Percentiles rank a stretch among this genome's conserved stretches.
phyloP scores from a whole-genome alignment of 2,329 filamentous ascomycete genomes.

The Arthrobotrys musiformis region DNA sequence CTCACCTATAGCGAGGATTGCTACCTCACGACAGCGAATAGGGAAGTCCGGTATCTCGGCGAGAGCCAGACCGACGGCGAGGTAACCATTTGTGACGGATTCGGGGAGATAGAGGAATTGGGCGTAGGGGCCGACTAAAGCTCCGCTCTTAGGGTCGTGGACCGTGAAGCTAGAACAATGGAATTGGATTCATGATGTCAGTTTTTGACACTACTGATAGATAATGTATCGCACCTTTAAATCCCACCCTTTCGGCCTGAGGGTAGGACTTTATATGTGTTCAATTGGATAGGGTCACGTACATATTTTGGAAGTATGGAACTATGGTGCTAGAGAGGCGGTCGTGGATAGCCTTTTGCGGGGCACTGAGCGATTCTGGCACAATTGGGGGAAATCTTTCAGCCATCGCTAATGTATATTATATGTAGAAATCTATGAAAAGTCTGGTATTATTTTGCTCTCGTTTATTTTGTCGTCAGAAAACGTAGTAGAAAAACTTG shows the following conservation, averaged over 20 bases:
- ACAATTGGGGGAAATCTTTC: neutral
- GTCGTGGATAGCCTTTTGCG: neutral
- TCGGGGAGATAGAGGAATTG: constrained; percentile 33
- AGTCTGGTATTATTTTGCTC: too few species aligned
- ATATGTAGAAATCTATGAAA: too few species aligned
- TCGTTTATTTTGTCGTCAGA: too few species aligned
- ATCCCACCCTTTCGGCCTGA: too few species aligned
- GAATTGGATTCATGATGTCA: too few species aligned
- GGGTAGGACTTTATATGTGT: neutral
- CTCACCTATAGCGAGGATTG: constrained; percentile 14
- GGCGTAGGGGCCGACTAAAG: constrained; percentile 21
- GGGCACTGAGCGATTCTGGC: neutral
- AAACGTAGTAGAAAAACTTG: too few species aligned
- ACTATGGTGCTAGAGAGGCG: too few species aligned
- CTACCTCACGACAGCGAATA: constrained; percentile 13
- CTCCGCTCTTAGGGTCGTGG: constrained; percentile 12
- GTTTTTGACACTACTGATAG: too few species aligned
- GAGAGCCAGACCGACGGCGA: neutral
- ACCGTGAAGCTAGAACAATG: constrained; percentile 22
- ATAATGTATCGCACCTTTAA: too few species aligned
- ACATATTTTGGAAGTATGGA: too few species aligned
- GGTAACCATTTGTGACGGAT: neutral
- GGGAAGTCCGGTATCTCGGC: neutral
- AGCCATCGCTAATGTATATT: too few species aligned
- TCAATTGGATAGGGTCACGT: too few species aligned